phyloP scores from a whole-genome alignment of 257 asterid genomes.

The Ocimum tenuiflorum region DNA sequence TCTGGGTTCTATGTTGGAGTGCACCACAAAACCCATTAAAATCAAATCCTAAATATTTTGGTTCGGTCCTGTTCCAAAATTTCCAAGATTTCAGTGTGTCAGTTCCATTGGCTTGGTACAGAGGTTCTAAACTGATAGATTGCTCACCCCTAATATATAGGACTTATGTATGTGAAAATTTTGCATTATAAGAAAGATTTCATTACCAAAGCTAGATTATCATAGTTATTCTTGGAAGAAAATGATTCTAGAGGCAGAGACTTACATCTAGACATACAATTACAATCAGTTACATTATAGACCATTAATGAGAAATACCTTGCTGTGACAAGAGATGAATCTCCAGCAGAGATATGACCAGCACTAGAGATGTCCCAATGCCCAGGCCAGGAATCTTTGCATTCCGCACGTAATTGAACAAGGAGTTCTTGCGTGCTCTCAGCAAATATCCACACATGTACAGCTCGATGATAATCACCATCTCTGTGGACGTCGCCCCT shows the following conservation, averaged over 20 bases:
- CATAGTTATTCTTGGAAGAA: background rate
- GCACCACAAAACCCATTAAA: too few species aligned
- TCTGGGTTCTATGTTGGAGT: too few species aligned
- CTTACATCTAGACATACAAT: background rate
- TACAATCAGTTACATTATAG: background rate
- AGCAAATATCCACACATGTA: slow-evolving; percentile 86
- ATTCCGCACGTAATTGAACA: slow-evolving; percentile 68
- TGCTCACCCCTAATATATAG: background rate
- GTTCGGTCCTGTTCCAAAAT: too few species aligned
- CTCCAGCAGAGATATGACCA: slow-evolving; percentile 95
- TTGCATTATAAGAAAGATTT: background rate
- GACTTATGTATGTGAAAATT: too few species aligned
- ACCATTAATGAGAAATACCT: slow-evolving; percentile 36
- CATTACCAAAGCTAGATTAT: background rate
- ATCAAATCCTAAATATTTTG: too few species aligned
- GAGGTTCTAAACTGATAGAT: background rate
- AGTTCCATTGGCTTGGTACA: too few species aligned
- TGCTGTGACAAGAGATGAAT: slow-evolving; percentile 83
- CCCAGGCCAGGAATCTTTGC: slow-evolving; percentile 97
- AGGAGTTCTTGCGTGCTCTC: slow-evolving; percentile 83
- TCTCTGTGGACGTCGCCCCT: slow-evolving; percentile 76
- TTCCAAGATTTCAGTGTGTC: too few species aligned
- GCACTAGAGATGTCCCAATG: slow-evolving; percentile 96
- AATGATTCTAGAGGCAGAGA: background rate
- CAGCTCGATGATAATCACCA: slow-evolving; percentile 92